phyloP scores from a whole-genome alignment of 2,329 filamentous ascomycete species.

The Sclerotinia trifoliorum region DNA sequence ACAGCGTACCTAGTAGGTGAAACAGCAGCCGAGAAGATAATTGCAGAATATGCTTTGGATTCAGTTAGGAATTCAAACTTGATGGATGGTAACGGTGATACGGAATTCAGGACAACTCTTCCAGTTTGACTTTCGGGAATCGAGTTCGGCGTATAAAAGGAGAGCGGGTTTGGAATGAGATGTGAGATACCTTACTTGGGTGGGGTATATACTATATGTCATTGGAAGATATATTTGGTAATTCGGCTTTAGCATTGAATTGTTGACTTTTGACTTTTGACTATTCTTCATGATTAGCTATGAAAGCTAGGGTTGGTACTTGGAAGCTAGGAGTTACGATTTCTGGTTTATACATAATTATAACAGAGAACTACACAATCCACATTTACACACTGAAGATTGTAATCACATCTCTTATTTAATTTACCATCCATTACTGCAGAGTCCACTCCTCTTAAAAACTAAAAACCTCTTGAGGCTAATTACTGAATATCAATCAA shows the following conservation, averaged over 20 bases:
- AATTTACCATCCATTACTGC: no score
- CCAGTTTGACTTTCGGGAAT: neutral
- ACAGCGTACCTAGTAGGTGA: slow-evolving; percentile 54
- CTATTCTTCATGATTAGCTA: neutral
- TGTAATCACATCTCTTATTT: no score
- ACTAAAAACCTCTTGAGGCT: no score
- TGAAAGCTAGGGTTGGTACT: no score
- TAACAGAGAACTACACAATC: no score
- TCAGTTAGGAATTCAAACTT: neutral
- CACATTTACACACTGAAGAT: no score
- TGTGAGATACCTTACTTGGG: neutral
- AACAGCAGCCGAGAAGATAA: slow-evolving; percentile 52
- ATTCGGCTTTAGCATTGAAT: neutral
- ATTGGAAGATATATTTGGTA: no score
- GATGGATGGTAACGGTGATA: neutral
- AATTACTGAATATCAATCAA: no score
- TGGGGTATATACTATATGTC: neutral
- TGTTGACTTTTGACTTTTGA: neutral
- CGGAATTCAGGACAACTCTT: neutral
- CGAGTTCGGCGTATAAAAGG: neutral
- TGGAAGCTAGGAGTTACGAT: neutral
- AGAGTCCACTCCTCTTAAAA: no score
- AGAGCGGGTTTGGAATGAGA: no score
- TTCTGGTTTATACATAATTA: no score
- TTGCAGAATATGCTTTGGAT: slow-evolving; percentile 43